These are phyloP conservation scores for Thermothelomyces thermophilus DNA, from an alignment of 2,329 filamentous ascomycete genomes.

Conservation along the genomic window DNA sequence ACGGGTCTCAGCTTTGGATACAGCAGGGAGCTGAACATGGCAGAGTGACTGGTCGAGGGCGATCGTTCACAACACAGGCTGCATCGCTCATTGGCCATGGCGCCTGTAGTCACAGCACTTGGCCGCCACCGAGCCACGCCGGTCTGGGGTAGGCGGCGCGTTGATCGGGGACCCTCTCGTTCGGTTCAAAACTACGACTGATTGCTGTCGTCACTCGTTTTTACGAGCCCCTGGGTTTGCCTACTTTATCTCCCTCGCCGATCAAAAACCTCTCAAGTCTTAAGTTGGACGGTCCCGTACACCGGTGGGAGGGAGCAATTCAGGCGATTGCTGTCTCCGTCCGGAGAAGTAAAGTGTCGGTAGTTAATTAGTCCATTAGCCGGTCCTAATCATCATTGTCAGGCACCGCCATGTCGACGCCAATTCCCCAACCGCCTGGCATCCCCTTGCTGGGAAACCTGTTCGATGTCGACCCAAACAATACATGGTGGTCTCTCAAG, in stretches of 20 bases:
- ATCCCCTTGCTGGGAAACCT: conserved; percentile 47
- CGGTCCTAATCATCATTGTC: too few relatives aligned
- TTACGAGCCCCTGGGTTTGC: conserved; percentile 5
- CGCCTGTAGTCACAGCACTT: background rate
- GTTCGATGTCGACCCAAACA: conserved; percentile 41
- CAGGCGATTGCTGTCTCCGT: too few relatives aligned
- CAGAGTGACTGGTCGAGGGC: conserved; percentile 2
- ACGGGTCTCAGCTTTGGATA: conserved; percentile 12
- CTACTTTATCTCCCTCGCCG: background rate
- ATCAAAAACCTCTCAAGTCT: background rate
- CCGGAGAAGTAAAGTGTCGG: too few relatives aligned
- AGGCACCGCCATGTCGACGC: conserved; percentile 32
- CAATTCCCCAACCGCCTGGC: conserved; percentile 45
- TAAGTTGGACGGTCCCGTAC: background rate
- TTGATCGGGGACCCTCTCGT: conserved; percentile 1
- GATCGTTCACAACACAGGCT: background rate
- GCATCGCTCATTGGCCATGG: conserved; percentile 7
- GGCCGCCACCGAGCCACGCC: background rate
- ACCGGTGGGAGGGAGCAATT: too few relatives aligned
- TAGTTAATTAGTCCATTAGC: too few relatives aligned
- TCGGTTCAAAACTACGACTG: background rate
- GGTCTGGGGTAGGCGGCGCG: background rate
- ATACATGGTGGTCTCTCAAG: conserved; percentile 45
- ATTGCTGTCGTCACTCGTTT: background rate
- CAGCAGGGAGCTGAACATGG: background rate